Evolutionary conservation across 1,284 basidiomycete species (phyloP).

Genomic region (Apiotrichum montevideense): DNA sequence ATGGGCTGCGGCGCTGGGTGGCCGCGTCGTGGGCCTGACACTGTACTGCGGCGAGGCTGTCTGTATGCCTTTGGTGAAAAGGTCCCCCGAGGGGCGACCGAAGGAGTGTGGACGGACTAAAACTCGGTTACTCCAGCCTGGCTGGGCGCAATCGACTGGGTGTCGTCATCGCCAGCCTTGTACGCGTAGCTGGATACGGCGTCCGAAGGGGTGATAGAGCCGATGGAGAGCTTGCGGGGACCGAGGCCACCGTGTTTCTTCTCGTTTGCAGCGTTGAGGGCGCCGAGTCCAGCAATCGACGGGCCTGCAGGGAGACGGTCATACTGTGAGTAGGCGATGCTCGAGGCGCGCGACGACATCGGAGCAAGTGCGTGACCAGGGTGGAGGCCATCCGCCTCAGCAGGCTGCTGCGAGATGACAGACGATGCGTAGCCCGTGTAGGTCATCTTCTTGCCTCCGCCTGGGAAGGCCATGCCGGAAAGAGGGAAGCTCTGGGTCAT

Average conservation of each 20-base stretch:
- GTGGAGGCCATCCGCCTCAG: conserved; percentile 57
- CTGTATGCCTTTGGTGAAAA: no score
- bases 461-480: conserved; percentile 39
- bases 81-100: no score
- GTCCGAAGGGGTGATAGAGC: conserved; percentile 56
- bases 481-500: conserved; percentile 79
- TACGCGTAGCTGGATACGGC: conserved; percentile 39
- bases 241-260: conserved; percentile 15
- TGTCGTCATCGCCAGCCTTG: conserved; percentile 46
- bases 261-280: conserved; percentile 5
- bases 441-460: conserved; percentile 53
- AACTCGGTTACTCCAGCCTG: conserved; percentile 49
- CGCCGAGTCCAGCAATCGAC: neutral
- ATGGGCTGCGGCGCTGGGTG: no score
- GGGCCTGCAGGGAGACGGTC: conserved; percentile 54
- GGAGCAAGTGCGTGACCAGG: conserved; percentile 11
- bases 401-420: conserved; percentile 81
- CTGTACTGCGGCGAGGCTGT: no score
- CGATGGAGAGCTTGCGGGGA: conserved; percentile 60
- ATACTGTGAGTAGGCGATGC: conserved; percentile 74
- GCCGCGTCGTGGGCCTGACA: no score
- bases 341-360: conserved; percentile 32
- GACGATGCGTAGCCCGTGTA: conserved; percentile 84
- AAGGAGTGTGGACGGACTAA: conserved; percentile 16
- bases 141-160: conserved; percentile 42